These are phyloP conservation scores for Fusarium palustre DNA, from an alignment of 2,329 filamentous ascomycete genomes.

Conservation along the genomic window DNA sequence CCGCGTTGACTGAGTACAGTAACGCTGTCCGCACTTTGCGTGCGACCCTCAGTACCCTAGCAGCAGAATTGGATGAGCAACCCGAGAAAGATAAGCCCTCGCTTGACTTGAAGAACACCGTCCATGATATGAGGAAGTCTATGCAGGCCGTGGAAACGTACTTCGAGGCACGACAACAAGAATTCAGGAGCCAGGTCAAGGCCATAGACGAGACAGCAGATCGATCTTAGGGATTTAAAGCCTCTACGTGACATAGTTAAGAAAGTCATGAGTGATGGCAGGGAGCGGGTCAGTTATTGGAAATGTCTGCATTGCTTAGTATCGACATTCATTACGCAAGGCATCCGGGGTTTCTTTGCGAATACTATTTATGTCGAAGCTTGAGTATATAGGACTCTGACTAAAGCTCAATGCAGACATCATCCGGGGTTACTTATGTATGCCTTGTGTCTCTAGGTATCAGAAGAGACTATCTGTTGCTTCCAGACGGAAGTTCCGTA, in stretches of 20 bases:
- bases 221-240: neutral
- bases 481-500: neutral
- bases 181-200: neutral
- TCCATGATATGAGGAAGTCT: neutral
- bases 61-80: neutral
- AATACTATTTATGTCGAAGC: neutral
- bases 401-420: neutral
- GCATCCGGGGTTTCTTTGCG: neutral
- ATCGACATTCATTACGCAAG: neutral
- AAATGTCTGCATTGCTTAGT: neutral
- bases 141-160: neutral
- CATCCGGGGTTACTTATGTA: no score
- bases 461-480: neutral
- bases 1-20: neutral
- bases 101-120: neutral
- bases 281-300: neutral
- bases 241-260: neutral
- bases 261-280: neutral
- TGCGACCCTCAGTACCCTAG: neutral
- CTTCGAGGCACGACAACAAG: neutral
- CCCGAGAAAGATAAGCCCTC: neutral
- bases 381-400: neutral
- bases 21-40: neutral
- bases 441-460: neutral
- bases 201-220: neutral